Base-by-base conservation (phyloP, 306 rosid species). In the Acmispon strigosus region DNA sequence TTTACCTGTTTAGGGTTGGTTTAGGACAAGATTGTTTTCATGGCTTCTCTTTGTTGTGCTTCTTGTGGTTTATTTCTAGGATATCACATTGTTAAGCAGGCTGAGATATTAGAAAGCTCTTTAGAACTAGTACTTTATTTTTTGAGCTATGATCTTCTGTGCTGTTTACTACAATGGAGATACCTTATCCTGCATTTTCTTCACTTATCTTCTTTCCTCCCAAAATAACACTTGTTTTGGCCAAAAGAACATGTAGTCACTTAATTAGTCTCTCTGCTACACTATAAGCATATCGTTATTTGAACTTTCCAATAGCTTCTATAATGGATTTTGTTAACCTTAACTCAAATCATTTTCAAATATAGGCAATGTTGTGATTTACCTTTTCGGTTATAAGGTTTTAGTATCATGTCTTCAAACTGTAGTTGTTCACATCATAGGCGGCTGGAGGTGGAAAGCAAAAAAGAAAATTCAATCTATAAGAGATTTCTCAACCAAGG, bases 401-500 rank as follows among this genome's bases (percentile, higher is more conserved):
- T 45, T 19, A 44, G 41, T 29, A 17, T 72, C 48, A 34, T 72
- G 52, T 52, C 63, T 17, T 66, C 15, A 37, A 59, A 62, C 22
- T 75, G 48, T 27, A 39, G 66, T 60, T 66, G 36, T 34, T 72
- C 68, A 71, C 44, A 17, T 18, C 54, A 16, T 27, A 76, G 82
- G 68, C 45, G 56, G 69, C 36, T 37, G 17, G 16, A 63, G 27
- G 66, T 37, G 71, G 55, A 69, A 68, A 76, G 18, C 12, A 14
- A 64, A 39, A 69, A 29, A 76, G 74, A 34, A 20, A 41, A 0
- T 24, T 37, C 8, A 53, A 37, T 57, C 20, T 64, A 43, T 14
- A 66, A 70, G 43, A 73, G 73, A 48, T 34, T 27, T 81, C 55
- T 76, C 61, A 39, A 45, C 59, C 58, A 45, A 55, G 50, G 61